Evolutionary conservation across 23 red algal species (phyloP), one percentile per base, ranked within the genome.

Genomic region (Gracilaria caudata): DNA sequence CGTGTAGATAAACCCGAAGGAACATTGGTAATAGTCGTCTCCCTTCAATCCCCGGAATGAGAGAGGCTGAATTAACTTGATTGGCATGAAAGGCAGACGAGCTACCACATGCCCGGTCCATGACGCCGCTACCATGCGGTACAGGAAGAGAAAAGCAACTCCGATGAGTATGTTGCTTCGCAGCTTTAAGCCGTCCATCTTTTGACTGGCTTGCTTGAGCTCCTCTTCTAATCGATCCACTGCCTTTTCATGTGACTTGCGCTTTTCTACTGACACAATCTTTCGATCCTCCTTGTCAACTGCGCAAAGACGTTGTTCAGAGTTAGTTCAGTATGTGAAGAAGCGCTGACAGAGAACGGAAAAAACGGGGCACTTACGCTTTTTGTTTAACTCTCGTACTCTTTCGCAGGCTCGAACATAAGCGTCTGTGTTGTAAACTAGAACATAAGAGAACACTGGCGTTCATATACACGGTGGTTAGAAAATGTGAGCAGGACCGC

Each of bases 1-100:
- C 2, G 93, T 84, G 51, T 95, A 95, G n/a, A 95, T 78, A 19
- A 85, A 78, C 10, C 79, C 93, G 73, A 95, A 95, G 4, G 77
- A 73, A 47, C 76, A 84, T 36, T 77, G 73, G 68, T 78, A 81
- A 13, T 66, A 49, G 79, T 90, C 81, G 3, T 73, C 59, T 14
- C 79, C 86, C 39, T 39, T 57, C 14, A 95, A 80, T 3, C 93
- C 93, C 11, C 93, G 86, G 55, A 56, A 75, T 54, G 92, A 73
- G 40, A 94, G 46, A n/a, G 47, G 25, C 41, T 83, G 84, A 58
- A 94, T 71, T 39, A 91, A 63, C 43, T 78, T 78, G 32, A 81
- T 53, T 44, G 93, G 93, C 25, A 90, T 39, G 63, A 95, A 95
- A 24, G 93, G 93, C 17, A 95, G 78, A 36, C 86, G 86, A 19